phyloP scores from a whole-genome alignment of 2,329 filamentous ascomycete species.

The Colletotrichum limetticola region DNA sequence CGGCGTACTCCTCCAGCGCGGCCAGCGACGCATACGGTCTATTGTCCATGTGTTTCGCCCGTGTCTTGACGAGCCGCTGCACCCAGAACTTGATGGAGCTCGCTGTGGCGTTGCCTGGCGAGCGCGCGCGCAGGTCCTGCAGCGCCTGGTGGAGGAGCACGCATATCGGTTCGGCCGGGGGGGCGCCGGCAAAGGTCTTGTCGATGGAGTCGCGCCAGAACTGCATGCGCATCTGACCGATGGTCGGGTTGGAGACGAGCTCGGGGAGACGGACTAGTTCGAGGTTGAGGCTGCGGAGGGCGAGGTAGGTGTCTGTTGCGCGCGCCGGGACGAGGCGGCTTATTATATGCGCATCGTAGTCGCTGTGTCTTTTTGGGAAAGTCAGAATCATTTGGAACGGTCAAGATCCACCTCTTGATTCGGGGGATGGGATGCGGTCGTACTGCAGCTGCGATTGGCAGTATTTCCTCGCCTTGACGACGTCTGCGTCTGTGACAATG shows the following conservation, averaged over 20 bases:
- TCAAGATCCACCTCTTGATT: no score
- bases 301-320: slow-evolving; percentile 85
- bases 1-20: slow-evolving; percentile 86
- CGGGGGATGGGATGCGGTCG: slow-evolving; percentile 15
- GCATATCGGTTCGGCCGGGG: slow-evolving; percentile 92
- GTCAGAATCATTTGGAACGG: neutral
- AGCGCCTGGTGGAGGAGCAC: slow-evolving; percentile 82
- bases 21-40: slow-evolving; percentile 80
- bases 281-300: slow-evolving; percentile 91
- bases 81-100: slow-evolving; percentile 77
- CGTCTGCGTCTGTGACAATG: slow-evolving; percentile 62
- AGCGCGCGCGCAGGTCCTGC: slow-evolving; percentile 63
- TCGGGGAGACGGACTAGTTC: slow-evolving; percentile 92
- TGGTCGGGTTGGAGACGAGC: slow-evolving; percentile 85
- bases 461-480: slow-evolving; percentile 64
- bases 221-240: slow-evolving; percentile 89
- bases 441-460: slow-evolving; percentile 65
- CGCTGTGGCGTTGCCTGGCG: slow-evolving; percentile 45
- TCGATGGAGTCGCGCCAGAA: slow-evolving; percentile 93
- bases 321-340: slow-evolving; percentile 83
- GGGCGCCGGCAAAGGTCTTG: slow-evolving; percentile 78
- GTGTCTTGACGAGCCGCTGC: slow-evolving; percentile 79
- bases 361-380: slow-evolving; percentile 77
- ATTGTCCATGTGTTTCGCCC: slow-evolving; percentile 86
- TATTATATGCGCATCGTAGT: slow-evolving; percentile 88